These are phyloP conservation scores for Rubroshorea leprosula DNA, from an alignment of 345 rosid genomes.

Conservation along the genomic window DNA sequence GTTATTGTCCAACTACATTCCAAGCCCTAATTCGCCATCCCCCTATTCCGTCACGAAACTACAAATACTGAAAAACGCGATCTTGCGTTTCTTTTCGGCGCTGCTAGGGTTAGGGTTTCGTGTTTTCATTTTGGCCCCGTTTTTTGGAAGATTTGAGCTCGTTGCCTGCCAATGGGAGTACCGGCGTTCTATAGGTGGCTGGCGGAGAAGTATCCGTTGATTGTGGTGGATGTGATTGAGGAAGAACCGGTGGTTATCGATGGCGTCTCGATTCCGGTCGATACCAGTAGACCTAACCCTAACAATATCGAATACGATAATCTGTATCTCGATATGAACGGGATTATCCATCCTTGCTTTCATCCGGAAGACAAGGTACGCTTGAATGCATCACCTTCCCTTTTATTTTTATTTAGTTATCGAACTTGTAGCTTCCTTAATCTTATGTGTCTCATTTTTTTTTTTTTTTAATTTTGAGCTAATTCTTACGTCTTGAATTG, in stretches of 20 bases:
- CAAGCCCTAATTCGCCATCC: conserved; percentile 12
- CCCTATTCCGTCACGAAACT: neutral
- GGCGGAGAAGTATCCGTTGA: conserved; percentile 79
- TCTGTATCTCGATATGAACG: conserved; percentile 97
- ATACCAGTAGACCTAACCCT: conserved; percentile 78
- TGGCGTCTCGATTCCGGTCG: conserved; percentile 64
- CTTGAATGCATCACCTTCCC: too few species aligned
- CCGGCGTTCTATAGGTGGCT: conserved; percentile 95
- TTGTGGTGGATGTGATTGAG: conserved; percentile 74
- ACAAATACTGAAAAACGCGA: neutral
- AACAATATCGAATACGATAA: conserved; percentile 79
- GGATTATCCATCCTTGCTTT: conserved; percentile 96
- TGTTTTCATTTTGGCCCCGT: neutral
- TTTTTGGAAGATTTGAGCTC: conserved; percentile 4
- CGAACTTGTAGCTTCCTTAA: too few species aligned
- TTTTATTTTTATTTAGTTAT: too few species aligned
- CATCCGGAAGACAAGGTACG: conserved; percentile 91
- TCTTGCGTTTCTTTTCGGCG: neutral
- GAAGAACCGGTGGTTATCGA: conserved; percentile 66
- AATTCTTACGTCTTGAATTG: too few species aligned
- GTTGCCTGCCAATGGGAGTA: conserved; percentile 60
- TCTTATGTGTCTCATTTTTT: too few species aligned
- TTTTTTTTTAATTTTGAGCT: too few species aligned
- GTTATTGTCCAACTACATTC: neutral
- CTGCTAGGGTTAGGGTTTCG: conserved; percentile 16